Evolutionary conservation across 495 filamentous ascomycete species (phyloP).

Genomic region (Xylaria palmicola): DNA sequence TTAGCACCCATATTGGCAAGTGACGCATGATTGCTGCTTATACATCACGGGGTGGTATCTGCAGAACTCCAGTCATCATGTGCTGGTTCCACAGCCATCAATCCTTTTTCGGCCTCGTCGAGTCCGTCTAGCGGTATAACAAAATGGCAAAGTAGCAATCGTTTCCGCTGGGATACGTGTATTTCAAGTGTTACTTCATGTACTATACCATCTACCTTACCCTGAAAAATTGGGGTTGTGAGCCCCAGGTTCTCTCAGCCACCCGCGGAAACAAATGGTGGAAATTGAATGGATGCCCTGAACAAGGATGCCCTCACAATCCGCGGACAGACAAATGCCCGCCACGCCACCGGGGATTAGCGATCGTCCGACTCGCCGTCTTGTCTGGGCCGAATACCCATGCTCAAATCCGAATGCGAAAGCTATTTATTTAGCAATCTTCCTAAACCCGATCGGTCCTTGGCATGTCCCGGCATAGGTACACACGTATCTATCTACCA

Average conservation of each 20-base stretch:
- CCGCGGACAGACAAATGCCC: neutral
- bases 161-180: neutral
- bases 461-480: too few species aligned
- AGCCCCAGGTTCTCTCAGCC: neutral
- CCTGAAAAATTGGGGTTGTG: neutral
- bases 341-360: constrained; percentile 1
- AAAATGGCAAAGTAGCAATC: constrained; percentile 3
- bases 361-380: constrained; percentile 11
- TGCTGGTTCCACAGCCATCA: neutral
- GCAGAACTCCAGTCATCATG: constrained; percentile 4
- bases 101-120: neutral
- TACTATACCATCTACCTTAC: neutral
- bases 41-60: neutral
- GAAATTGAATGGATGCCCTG: neutral
- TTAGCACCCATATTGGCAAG: neutral
- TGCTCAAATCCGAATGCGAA: neutral
- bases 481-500: too few species aligned
- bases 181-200: neutral
- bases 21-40: neutral
- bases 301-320: neutral
- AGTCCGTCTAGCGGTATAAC: too few species aligned
- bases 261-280: neutral
- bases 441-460: too few species aligned
- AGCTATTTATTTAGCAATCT: neutral
- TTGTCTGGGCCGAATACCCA: neutral